Base-by-base conservation (phyloP, 2,329 filamentous ascomycete species). In the Fusarium burgessii region DNA sequence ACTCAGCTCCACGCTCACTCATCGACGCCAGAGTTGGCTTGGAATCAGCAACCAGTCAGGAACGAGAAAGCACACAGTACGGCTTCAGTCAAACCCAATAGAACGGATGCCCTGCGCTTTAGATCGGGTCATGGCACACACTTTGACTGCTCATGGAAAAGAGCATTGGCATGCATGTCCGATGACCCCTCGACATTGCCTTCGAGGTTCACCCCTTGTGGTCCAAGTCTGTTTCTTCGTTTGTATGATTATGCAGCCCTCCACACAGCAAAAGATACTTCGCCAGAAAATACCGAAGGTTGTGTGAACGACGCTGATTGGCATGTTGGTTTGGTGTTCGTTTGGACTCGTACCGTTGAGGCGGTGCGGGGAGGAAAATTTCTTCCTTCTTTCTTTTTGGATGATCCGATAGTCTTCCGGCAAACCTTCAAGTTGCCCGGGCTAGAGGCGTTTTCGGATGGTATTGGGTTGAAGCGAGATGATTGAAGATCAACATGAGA, bases 21-120 rank as follows among this genome's bases (percentile, higher is more conserved):
- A 68, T 65, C 62, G 61, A 60, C 61, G 63, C 63, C 64, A 67
- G 66, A 57, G 36, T 62, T 67, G 62, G 72, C 72, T 71, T 61
- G 60, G 27, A 59, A 59, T 56, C 42, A 47, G 54, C 61, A 54
- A 54, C 70, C 74, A 76, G 72, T 76, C 61, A 76, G 62, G 59
- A 40, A 42, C 63, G 43, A 58, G 51, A 47, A 45, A 56, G 57
- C 63, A 46, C 66, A 73, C 73, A 76, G 70, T 71, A 69, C 42
- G 58, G 36, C 46, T 63, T 62, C 51, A 54, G 56, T 56, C 51
- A 36, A 70, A 68, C 64, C 75, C 72, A 75, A 61, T 62, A 70
- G 66, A 63, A 75, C 61, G 73, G 75, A 66, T 76, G 66, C 65
- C 57, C 63, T 68, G 62, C 71, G 68, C 62, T 76, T 72, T 70